A percentile compares a stretch with the other conserved stretches of the same genome.
Evolutionary conservation across 208 protist genomes (phyloP).

Genomic region (Novymonas esmeraldas): DNA sequence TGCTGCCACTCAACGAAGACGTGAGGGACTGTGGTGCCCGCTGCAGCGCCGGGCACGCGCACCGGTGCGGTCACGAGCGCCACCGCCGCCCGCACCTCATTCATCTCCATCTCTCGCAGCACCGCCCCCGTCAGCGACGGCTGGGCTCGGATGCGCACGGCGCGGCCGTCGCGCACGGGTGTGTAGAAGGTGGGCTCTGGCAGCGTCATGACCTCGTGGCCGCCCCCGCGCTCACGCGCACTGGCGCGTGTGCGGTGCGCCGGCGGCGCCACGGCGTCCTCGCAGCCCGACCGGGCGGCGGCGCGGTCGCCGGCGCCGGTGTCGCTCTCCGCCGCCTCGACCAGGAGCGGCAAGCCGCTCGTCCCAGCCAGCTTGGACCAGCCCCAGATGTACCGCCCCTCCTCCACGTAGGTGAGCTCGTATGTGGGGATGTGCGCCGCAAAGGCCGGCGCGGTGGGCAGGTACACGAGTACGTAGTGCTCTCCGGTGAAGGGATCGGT

Average conservation of each 20-base stretch:
- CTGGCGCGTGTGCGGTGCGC: neutral
- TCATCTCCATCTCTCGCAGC: slow-evolving; percentile 56
- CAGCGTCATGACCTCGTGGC: slow-evolving; percentile 14
- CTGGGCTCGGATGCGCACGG: slow-evolving; percentile 55
- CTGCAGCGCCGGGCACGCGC: slow-evolving; percentile 1
- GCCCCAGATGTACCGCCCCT: slow-evolving; percentile 67
- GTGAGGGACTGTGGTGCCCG: slow-evolving; percentile 2
- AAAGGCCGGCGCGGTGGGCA: slow-evolving; percentile 35
- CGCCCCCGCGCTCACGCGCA: neutral
- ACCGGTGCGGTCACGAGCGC: slow-evolving; percentile 36
- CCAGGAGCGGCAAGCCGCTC: slow-evolving; percentile 54
- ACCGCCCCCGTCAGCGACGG: slow-evolving; percentile 40
- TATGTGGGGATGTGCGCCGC: slow-evolving; percentile 35
- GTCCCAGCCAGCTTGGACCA: slow-evolving; percentile 71
- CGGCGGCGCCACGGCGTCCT: neutral
- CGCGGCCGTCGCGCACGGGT: slow-evolving; percentile 35
- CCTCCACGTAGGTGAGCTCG: slow-evolving; percentile 35
- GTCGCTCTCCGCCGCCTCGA: slow-evolving; percentile 21
- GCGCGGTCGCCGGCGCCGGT: neutral
- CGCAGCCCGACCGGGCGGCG: neutral
- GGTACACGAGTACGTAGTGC: slow-evolving; percentile 65
- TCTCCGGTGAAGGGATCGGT: slow-evolving; percentile 64
- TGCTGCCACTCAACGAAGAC: slow-evolving; percentile 72
- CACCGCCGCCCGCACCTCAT: slow-evolving; percentile 69
- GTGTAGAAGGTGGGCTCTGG: slow-evolving; percentile 55